These are phyloP conservation scores for Paxillus involutus DNA, from an alignment of 768 basidiomycete species.

Conservation along the genomic window DNA sequence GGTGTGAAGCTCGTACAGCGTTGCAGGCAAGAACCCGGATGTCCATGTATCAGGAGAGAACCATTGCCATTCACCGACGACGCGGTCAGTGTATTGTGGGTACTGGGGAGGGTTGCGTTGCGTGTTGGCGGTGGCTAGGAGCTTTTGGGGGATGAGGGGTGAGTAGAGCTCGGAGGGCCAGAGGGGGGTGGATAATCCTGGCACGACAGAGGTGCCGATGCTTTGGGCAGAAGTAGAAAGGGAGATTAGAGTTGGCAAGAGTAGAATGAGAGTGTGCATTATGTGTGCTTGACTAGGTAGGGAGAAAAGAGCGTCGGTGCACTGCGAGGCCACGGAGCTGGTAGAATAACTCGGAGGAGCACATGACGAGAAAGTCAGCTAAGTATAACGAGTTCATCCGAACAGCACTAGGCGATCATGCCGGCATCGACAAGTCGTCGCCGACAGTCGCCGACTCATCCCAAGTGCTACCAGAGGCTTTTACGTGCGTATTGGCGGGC, in stretches of 20 bases:
- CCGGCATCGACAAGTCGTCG: too few species aligned
- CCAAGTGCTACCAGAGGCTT: too few species aligned
- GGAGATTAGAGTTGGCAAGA: neutral
- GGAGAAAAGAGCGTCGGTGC: too few species aligned
- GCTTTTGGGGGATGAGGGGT: slow-evolving; percentile 54
- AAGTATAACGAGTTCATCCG: too few species aligned
- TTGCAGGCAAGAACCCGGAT: slow-evolving; percentile 65
- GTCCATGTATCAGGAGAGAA: slow-evolving; percentile 64
- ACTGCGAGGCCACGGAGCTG: too few species aligned
- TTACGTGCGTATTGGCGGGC: too few species aligned
- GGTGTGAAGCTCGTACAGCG: slow-evolving; percentile 57
- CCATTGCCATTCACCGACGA: slow-evolving; percentile 50
- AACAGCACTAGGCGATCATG: too few species aligned
- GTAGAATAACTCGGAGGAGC: too few species aligned
- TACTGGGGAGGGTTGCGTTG: slow-evolving; percentile 46
- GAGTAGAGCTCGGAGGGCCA: slow-evolving; percentile 57
- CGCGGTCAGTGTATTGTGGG: slow-evolving; percentile 59
- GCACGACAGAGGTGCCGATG: neutral
- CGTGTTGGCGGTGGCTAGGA: slow-evolving; percentile 52
- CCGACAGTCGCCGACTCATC: too few species aligned
- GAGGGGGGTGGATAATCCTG: slow-evolving; percentile 4
- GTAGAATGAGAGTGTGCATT: neutral
- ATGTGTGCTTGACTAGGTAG: too few species aligned
- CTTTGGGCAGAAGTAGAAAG: neutral
- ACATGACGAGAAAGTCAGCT: too few species aligned